Conservation (phyloP, 331 rosid genomes). For the Pyrus hybrid region DNA sequence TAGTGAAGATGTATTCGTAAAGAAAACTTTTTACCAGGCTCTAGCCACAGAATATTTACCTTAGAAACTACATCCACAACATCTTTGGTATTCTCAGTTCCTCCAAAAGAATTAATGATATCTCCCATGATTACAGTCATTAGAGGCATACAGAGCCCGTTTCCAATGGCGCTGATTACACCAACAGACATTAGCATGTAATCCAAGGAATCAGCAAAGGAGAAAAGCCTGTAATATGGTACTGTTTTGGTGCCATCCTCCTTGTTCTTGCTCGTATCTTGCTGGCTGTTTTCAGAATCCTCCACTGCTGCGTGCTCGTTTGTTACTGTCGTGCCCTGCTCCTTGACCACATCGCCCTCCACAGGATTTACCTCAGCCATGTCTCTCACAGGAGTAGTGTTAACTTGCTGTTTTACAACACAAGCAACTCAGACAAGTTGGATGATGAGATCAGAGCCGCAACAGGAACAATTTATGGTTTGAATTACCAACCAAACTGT, state of each 20-base stretch:
- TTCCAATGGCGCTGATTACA: slow-evolving; percentile 49
- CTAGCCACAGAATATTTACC: slow-evolving; percentile 40
- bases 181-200: slow-evolving; percentile 53
- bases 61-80: slow-evolving; percentile 51
- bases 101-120: slow-evolving; percentile 58
- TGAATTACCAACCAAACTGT: not conserved
- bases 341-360: slow-evolving; percentile 10
- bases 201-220: slow-evolving; percentile 67
- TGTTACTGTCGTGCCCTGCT: slow-evolving; percentile 7
- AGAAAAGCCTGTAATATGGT: slow-evolving; percentile 63
- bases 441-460: not conserved
- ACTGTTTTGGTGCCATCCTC: slow-evolving; percentile 33
- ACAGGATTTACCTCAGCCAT: slow-evolving; percentile 23
- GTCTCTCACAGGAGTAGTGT: not conserved
- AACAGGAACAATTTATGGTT: not conserved
- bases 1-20: too few species aligned
- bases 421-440: not conserved
- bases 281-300: slow-evolving; percentile 12
- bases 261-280: slow-evolving; percentile 23
- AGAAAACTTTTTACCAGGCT: too few species aligned
- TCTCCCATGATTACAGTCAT: slow-evolving; percentile 66
- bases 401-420: not conserved
- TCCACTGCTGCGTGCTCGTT: slow-evolving; percentile 5
- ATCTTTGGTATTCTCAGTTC: slow-evolving; percentile 1
- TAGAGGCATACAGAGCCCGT: slow-evolving; percentile 50